Evolutionary conservation across 768 basidiomycete genomes (phyloP).

Genomic region (Phaeotremella skinneri): DNA sequence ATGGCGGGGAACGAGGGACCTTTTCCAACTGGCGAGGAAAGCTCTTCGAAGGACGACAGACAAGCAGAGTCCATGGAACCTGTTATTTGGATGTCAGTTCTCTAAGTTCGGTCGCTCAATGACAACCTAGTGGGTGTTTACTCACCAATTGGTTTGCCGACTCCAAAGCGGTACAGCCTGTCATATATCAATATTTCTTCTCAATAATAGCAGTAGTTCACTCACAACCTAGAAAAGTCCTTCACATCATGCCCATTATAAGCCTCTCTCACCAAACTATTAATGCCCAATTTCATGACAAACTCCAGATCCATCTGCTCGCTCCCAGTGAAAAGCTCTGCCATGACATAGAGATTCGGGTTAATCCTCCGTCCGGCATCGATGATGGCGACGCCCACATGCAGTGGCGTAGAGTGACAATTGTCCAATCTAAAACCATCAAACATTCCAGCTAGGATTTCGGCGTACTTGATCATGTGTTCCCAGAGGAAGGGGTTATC

Average conservation of each 20-base stretch:
- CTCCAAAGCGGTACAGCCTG: constrained; percentile 75
- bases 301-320: constrained; percentile 91
- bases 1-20: constrained; percentile 71
- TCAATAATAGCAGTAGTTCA: background rate
- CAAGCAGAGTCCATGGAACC: constrained; percentile 93
- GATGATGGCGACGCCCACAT: constrained; percentile 92
- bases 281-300: constrained; percentile 87
- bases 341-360: constrained; percentile 92
- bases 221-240: constrained; percentile 72
- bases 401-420: constrained; percentile 93
- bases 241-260: constrained; percentile 79
- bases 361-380: constrained; percentile 84
- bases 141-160: constrained; percentile 88
- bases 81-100: constrained; percentile 38
- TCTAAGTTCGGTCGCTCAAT: background rate
- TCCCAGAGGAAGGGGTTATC: constrained; percentile 94
- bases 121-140: constrained; percentile 5
- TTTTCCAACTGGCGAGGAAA: constrained; percentile 76
- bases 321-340: constrained; percentile 93
- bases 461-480: constrained; percentile 82
- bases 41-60: constrained; percentile 69
- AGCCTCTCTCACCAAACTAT: constrained; percentile 91
- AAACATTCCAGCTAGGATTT: constrained; percentile 73
- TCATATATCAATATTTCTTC: constrained; percentile 7
- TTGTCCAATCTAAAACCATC: constrained; percentile 98